A percentile compares a stretch with the other conserved stretches of the same genome.
Evolutionary conservation across 139 green algal species (phyloP).

Genomic region (Chlorella sp.): DNA sequence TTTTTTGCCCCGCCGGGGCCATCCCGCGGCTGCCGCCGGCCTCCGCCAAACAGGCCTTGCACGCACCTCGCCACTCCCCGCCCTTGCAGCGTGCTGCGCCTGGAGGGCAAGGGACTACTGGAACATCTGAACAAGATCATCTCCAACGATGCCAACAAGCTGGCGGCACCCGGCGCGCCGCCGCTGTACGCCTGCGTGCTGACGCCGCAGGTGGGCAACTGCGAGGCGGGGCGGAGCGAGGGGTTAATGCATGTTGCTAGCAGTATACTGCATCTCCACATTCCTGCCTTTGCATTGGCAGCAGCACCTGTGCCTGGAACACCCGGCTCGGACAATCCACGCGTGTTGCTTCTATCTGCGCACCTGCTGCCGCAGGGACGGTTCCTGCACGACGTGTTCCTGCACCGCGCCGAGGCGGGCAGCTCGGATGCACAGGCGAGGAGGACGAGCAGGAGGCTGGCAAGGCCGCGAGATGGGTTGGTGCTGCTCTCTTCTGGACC

Average conservation of each 20-base stretch:
- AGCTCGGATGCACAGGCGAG: background rate
- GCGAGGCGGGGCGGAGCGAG: too few relatives aligned
- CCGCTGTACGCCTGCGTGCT: constrained; percentile 18
- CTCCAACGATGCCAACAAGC: background rate
- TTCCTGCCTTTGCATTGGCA: too few relatives aligned
- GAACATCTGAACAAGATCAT: background rate
- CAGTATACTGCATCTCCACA: too few relatives aligned
- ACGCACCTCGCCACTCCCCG: background rate
- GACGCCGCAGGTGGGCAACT: constrained; percentile 2
- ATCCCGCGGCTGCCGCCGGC: background rate
- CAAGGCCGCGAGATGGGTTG: too few relatives aligned
- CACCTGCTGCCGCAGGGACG: background rate
- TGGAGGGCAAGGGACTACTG: background rate
- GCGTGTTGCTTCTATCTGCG: too few relatives aligned
- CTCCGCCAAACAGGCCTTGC: background rate
- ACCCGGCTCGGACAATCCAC: too few relatives aligned
- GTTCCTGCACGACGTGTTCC: constrained; percentile 20
- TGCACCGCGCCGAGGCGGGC: background rate
- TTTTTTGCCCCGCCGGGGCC: too few relatives aligned
- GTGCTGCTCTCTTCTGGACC: too few relatives aligned
- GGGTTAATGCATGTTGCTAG: too few relatives aligned
- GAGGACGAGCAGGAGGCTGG: too few relatives aligned
- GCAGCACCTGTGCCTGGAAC: too few relatives aligned
- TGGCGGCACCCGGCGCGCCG: background rate
- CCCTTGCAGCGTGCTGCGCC: background rate